Evolutionary conservation across 768 basidiomycete species (phyloP).

Genomic region (Termitomyces sp.): DNA sequence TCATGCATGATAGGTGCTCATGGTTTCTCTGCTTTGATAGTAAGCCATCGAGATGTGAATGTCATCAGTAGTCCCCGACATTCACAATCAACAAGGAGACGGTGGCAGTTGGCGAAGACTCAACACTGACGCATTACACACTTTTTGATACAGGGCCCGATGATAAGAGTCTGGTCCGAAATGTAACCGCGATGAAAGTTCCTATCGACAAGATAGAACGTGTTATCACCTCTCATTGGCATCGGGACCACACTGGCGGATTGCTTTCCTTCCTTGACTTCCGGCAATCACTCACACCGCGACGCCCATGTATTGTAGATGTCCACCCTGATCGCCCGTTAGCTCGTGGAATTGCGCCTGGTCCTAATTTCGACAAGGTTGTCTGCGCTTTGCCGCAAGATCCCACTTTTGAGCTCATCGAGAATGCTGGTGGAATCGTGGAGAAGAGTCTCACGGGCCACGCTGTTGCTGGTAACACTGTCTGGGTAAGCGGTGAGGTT

Average conservation of each 20-base stretch:
- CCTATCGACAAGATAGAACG: slow-evolving; percentile 53
- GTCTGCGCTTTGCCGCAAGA: slow-evolving; percentile 62
- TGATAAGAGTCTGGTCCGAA: slow-evolving; percentile 68
- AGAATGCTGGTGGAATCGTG: slow-evolving; percentile 48
- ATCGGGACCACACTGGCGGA: slow-evolving; percentile 72
- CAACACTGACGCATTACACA: slow-evolving; percentile 37
- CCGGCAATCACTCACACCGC: slow-evolving; percentile 25
- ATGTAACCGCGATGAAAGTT: slow-evolving; percentile 57
- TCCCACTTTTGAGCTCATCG: slow-evolving; percentile 69
- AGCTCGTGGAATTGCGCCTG: slow-evolving; percentile 70
- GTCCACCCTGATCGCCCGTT: slow-evolving; percentile 75
- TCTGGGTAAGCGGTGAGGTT: slow-evolving; percentile 83
- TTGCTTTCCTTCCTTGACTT: slow-evolving; percentile 60
- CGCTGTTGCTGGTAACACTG: slow-evolving; percentile 53
- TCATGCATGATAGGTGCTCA: slow-evolving; percentile 53
- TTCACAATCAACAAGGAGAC: slow-evolving; percentile 46
- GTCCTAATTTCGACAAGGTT: slow-evolving; percentile 54
- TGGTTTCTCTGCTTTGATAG: slow-evolving; percentile 80
- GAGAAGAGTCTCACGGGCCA: slow-evolving; percentile 62
- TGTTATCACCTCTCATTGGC: slow-evolving; percentile 79
- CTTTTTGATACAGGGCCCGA: slow-evolving; percentile 89
- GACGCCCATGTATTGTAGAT: slow-evolving; percentile 52
- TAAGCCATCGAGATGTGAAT: slow-evolving; percentile 24
- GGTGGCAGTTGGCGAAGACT: slow-evolving; percentile 37
- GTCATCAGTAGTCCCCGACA: neutral